Percentiles rank a stretch among this genome's conserved stretches.
phyloP scores from a whole-genome alignment of 2,329 filamentous ascomycete species.

The Apiospora pterosperma region DNA sequence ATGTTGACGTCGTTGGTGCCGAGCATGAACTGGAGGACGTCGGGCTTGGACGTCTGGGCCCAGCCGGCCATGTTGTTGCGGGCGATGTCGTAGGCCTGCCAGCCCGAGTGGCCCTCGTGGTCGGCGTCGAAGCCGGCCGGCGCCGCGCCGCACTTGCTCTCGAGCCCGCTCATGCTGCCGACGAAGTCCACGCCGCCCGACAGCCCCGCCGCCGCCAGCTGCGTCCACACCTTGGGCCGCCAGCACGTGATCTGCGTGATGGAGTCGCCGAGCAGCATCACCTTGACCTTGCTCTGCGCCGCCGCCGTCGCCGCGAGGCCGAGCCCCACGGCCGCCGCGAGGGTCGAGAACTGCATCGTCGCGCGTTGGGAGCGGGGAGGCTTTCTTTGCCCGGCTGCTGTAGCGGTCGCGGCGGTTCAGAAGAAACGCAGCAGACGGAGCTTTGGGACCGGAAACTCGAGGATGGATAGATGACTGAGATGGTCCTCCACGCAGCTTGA shows the following conservation, averaged over 20 bases:
- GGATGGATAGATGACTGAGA: too few species aligned
- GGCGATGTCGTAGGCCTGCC: conserved; percentile 39
- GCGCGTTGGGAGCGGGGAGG: neutral
- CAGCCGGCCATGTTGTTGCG: conserved; percentile 36
- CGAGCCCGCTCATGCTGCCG: conserved; percentile 35
- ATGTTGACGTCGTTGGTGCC: conserved; percentile 41
- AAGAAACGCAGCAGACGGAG: too few species aligned
- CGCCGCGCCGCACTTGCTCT: conserved; percentile 30
- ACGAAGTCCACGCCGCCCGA: conserved; percentile 37
- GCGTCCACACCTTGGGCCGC: conserved; percentile 38
- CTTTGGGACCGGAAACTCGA: too few species aligned
- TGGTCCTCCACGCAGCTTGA: neutral
- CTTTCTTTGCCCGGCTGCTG: too few species aligned
- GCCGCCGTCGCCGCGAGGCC: neutral
- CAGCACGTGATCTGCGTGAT: conserved; percentile 45
- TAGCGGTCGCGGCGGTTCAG: neutral
- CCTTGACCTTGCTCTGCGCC: conserved; percentile 4
- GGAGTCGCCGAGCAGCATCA: conserved; percentile 40
- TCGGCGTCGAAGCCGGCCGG: conserved; percentile 33
- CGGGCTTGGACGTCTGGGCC: conserved; percentile 33
- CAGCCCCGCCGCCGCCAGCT: conserved; percentile 30
- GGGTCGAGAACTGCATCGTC: neutral
- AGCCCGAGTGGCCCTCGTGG: conserved; percentile 43
- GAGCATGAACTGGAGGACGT: conserved; percentile 43
- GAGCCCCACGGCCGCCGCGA: neutral